Percentiles rank a stretch among this genome's conserved stretches.
These are phyloP conservation scores for Vicia faba DNA, from an alignment of 306 rosid genomes.

Conservation along the genomic window DNA sequence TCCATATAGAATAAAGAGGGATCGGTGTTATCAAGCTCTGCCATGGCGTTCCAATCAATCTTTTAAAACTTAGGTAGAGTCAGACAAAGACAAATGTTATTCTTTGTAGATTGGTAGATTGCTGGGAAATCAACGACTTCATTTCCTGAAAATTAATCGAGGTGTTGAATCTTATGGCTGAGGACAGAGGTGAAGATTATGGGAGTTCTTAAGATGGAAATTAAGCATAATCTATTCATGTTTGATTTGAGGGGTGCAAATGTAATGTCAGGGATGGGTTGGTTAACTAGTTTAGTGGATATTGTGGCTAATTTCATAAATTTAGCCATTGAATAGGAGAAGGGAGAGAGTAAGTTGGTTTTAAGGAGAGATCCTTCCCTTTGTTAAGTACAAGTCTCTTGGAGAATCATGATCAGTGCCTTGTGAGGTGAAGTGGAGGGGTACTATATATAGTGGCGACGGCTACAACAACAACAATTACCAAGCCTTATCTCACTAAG, in stretches of 20 bases:
- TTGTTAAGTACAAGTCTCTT: neutral
- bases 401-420: neutral
- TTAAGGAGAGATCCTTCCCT: neutral
- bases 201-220: neutral
- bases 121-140: neutral
- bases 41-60: neutral
- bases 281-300: neutral
- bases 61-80: too few relatives aligned
- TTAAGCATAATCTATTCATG: neutral
- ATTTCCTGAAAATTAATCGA: neutral
- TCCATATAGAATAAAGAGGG: neutral
- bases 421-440: neutral
- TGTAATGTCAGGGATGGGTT: neutral
- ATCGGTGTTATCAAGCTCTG: neutral
- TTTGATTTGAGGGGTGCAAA: neutral
- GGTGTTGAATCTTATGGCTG: neutral
- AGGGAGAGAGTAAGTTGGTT: neutral
- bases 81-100: too few relatives aligned
- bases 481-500: too few relatives aligned
- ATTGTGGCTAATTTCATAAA: conserved; percentile 2
- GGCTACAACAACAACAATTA: too few relatives aligned
- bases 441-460: neutral
- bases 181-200: neutral
- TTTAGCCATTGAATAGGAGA: conserved; percentile 5
- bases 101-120: too few relatives aligned